Evolutionary conservation across 2,329 filamentous ascomycete genomes (phyloP), one percentile per base, ranked within the genome.

Genomic region (Arthrinium phaeospermum): DNA sequence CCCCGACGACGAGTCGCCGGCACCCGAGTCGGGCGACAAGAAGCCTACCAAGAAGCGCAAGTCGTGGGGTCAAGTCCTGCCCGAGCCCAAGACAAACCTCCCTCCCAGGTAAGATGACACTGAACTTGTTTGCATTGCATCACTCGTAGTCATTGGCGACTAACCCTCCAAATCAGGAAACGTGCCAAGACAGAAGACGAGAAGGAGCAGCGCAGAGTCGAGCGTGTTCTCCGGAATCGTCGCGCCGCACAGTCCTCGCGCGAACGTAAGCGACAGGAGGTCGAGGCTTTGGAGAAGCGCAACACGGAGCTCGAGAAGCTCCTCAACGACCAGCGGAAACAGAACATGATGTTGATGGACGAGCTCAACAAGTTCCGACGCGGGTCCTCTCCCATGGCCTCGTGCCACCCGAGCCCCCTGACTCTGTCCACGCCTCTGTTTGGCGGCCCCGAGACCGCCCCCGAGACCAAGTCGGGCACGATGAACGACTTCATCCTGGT

Each of bases 131-230:
- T 22, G 13, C 44, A 19, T 12, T 8, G 14, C 44, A 19, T 34
- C 41, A 41, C 37, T 41, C 37, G 37, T 41, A 41, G 4, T 10
- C 37, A 41, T 13, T 24, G 14, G 44, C n/a, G 13, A 19, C 69
- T 71, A 82, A 79, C 12, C 69, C 73, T 30, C 10, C 71, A 57
- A 0, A 75, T 10, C 34, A 94, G 93, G 76, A 99, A 99, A 90
- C 94, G 96, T 74, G 96, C 96, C 78, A 99, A 98, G 89, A 99
- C 96, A 3, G 96, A 97, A 79, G 96, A 98, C 80, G 96, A 99
- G 84, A 99, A 99, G 86, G 96, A 98, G 85, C 96, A 99, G 84
- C 93, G 96, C 64, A 93, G 96, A 74, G 97, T 98, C 71, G 96
- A 99, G 86, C 94, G 96, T 74, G 96, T 99, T 76, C 94, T 98